Conservation (phyloP, 176 grass and related monocot genomes). For the Bothriochloa decipiens region DNA sequence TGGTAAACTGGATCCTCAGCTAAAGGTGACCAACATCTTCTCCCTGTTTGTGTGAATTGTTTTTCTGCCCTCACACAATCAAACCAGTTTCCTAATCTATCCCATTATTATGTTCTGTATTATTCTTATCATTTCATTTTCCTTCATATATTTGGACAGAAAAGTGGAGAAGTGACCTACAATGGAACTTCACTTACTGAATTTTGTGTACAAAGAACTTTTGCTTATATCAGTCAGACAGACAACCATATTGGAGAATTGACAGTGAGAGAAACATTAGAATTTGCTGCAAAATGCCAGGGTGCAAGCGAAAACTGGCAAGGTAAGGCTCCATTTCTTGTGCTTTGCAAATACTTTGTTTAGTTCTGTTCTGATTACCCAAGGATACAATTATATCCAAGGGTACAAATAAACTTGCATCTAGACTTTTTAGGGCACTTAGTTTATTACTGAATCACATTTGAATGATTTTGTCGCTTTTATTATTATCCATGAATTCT, state of each 20-base stretch:
- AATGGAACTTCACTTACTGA: slow-evolving; percentile 57
- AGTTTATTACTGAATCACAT: neutral
- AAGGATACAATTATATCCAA: neutral
- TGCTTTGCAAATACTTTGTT: neutral
- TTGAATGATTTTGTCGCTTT: neutral
- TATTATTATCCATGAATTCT: neutral
- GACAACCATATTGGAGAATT: slow-evolving; percentile 77
- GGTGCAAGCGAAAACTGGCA: slow-evolving; percentile 65
- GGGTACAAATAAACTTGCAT: neutral
- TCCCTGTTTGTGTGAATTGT: neutral
- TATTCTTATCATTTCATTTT: neutral
- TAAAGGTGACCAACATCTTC: slow-evolving; percentile 49
- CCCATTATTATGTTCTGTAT: neutral
- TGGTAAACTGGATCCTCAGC: slow-evolving; percentile 69
- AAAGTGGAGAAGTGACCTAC: slow-evolving; percentile 62
- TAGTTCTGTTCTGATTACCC: slow-evolving; percentile 1
- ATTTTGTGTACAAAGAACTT: slow-evolving; percentile 73
- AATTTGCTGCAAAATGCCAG: slow-evolving; percentile 78
- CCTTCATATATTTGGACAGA: slow-evolving; percentile 39
- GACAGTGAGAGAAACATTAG: slow-evolving; percentile 74
- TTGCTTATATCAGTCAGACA: slow-evolving; percentile 81
- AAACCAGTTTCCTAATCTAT: neutral
- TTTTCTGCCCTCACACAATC: neutral
- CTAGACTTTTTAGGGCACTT: neutral
- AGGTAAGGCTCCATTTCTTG: slow-evolving; percentile 47